Percentiles rank a stretch among this genome's conserved stretches.
These are phyloP conservation scores for Tripidium arundinaceum DNA, from an alignment of 202 grass and related monocot species.

Conservation along the genomic window DNA sequence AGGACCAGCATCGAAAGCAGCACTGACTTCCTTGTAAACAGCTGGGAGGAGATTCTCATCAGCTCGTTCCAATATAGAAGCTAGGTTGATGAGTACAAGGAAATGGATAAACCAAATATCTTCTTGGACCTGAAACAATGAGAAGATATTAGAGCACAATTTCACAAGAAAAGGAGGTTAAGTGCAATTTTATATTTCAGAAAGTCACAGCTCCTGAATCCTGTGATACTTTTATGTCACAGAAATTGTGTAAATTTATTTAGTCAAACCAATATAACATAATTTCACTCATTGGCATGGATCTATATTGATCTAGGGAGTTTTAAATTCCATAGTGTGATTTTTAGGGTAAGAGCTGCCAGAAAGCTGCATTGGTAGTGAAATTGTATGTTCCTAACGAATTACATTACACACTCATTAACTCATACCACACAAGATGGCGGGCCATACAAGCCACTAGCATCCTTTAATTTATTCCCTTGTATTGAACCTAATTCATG, in stretches of 20 bases:
- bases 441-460: not conserved
- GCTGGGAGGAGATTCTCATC: slow-evolving; percentile 95
- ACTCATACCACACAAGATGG: not conserved
- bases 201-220: slow-evolving; percentile 1
- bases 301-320: no score
- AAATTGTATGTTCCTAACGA: not conserved
- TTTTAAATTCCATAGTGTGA: not conserved
- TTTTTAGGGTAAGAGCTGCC: not conserved
- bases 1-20: slow-evolving; percentile 77
- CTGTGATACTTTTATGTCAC: not conserved
- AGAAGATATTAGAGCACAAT: not conserved
- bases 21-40: slow-evolving; percentile 99
- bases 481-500: not conserved
- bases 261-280: not conserved
- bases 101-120: slow-evolving; percentile 80
- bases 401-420: not conserved
- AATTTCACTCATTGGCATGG: not conserved
- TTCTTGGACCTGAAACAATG: slow-evolving; percentile 59
- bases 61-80: slow-evolving; percentile 83
- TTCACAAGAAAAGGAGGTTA: not conserved
- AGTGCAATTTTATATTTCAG: not conserved
- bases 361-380: not conserved
- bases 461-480: not conserved
- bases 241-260: not conserved
- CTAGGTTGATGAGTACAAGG: slow-evolving; percentile 97